Evolutionary conservation across 2,329 filamentous ascomycete species (phyloP).

Genomic region (Epichloe sp.): DNA sequence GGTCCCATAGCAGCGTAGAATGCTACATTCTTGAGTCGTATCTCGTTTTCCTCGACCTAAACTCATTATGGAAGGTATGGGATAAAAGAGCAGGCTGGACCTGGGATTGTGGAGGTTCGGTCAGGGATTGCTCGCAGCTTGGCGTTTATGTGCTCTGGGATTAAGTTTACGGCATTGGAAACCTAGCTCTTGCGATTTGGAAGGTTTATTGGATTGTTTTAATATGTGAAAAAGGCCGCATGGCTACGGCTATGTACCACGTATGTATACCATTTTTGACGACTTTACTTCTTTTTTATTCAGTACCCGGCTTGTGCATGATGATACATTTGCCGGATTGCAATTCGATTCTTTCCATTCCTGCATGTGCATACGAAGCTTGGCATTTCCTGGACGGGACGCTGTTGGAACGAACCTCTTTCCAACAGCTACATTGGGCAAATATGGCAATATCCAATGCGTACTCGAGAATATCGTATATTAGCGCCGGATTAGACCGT

Average conservation of each 20-base stretch:
- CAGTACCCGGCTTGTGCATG: background rate
- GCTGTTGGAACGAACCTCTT: too few species aligned
- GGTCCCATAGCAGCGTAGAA: slow-evolving; percentile 8
- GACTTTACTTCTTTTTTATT: background rate
- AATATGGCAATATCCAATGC: too few species aligned
- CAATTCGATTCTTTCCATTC: background rate
- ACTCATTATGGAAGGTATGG: background rate
- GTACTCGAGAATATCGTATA: too few species aligned
- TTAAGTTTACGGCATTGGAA: slow-evolving; percentile 13
- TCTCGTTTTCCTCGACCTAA: background rate
- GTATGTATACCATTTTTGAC: background rate
- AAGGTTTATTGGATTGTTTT: slow-evolving; percentile 18
- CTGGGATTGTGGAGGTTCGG: background rate
- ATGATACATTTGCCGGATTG: background rate
- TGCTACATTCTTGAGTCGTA: background rate
- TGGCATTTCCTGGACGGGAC: background rate
- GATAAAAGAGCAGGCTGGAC: background rate
- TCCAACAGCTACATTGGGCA: too few species aligned
- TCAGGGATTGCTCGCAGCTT: background rate
- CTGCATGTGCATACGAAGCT: background rate
- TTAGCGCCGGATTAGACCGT: too few species aligned
- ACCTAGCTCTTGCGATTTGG: slow-evolving; percentile 18
- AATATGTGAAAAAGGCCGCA: background rate
- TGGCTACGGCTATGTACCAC: background rate
- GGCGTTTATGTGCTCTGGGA: slow-evolving; percentile 11